Conservation (phyloP, 1,139 yeast species). For the Candida neerlandica region DNA sequence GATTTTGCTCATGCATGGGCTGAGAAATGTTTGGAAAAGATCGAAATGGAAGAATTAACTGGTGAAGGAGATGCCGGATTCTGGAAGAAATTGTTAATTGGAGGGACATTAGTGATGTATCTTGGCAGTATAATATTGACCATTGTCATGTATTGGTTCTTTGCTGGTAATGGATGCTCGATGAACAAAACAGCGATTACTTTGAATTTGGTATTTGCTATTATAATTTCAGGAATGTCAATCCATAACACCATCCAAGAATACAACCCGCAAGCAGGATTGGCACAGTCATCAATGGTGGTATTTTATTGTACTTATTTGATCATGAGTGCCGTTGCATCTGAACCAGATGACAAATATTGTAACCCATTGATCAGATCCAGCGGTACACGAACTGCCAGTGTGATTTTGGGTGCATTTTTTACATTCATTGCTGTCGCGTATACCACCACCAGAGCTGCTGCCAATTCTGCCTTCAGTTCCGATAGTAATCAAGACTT, state of each 20-base stretch:
- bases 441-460: slow-evolving; percentile 96
- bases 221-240: slow-evolving; percentile 69
- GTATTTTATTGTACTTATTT: slow-evolving; percentile 91
- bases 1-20: slow-evolving; percentile 99
- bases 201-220: slow-evolving; percentile 65
- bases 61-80: slow-evolving; percentile 55
- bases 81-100: slow-evolving; percentile 81
- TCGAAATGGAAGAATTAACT: slow-evolving; percentile 82
- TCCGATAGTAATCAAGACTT: slow-evolving; percentile 20
- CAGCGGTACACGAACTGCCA: slow-evolving; percentile 85
- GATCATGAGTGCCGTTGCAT: slow-evolving; percentile 89
- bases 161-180: slow-evolving; percentile 81
- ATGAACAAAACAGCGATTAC: slow-evolving; percentile 91
- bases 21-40: slow-evolving; percentile 88
- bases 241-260: slow-evolving; percentile 87
- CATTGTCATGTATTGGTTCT: slow-evolving; percentile 76
- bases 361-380: slow-evolving; percentile 94
- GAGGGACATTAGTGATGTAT: slow-evolving; percentile 89
- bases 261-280: slow-evolving; percentile 90
- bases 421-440: slow-evolving; percentile 96
- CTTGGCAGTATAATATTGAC: slow-evolving; percentile 71
- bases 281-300: slow-evolving; percentile 97
- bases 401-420: slow-evolving; percentile 86
- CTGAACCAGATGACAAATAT: slow-evolving; percentile 91
- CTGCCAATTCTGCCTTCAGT: slow-evolving; percentile 69